These are phyloP conservation scores for Apiotrichum sp. DNA, from an alignment of 1,284 basidiomycete species.

Conservation along the genomic window DNA sequence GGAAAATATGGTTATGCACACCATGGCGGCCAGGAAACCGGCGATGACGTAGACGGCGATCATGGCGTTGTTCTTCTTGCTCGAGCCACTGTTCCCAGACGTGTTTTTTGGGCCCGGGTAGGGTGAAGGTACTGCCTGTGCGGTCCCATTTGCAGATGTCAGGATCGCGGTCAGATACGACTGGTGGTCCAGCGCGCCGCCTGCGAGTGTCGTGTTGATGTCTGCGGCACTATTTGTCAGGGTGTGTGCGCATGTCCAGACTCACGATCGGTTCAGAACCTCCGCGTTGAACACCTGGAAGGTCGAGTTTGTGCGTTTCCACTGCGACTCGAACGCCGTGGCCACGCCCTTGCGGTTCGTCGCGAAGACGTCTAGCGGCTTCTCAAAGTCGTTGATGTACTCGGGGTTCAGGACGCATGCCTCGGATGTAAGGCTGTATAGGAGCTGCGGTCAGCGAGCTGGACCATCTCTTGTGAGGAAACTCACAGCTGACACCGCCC, in stretches of 20 bases:
- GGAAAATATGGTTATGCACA: slow-evolving; percentile 44
- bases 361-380: slow-evolving; percentile 71
- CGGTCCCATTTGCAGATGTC: slow-evolving; percentile 60
- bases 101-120: slow-evolving; percentile 9
- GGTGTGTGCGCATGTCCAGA: slow-evolving; percentile 35
- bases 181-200: slow-evolving; percentile 49
- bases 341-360: slow-evolving; percentile 20
- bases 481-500: slow-evolving; percentile 68
- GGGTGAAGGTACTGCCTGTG: slow-evolving; percentile 23
- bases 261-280: slow-evolving; percentile 35
- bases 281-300: slow-evolving; percentile 54
- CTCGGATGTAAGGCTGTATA: slow-evolving; percentile 66
- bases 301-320: slow-evolving; percentile 50
- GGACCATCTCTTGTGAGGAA: not conserved
- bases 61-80: slow-evolving; percentile 44
- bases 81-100: not conserved
- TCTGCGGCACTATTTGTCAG: slow-evolving; percentile 33
- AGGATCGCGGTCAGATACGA: slow-evolving; percentile 62
- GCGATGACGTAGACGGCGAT: slow-evolving; percentile 81
- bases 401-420: slow-evolving; percentile 68
- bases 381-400: slow-evolving; percentile 62
- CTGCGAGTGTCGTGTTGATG: slow-evolving; percentile 53
- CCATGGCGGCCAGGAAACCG: slow-evolving; percentile 71
- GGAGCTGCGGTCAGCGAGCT: slow-evolving; percentile 50
- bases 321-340: slow-evolving; percentile 62